Base-by-base conservation (phyloP, 345 rosid species). In the Mangifera indica region DNA sequence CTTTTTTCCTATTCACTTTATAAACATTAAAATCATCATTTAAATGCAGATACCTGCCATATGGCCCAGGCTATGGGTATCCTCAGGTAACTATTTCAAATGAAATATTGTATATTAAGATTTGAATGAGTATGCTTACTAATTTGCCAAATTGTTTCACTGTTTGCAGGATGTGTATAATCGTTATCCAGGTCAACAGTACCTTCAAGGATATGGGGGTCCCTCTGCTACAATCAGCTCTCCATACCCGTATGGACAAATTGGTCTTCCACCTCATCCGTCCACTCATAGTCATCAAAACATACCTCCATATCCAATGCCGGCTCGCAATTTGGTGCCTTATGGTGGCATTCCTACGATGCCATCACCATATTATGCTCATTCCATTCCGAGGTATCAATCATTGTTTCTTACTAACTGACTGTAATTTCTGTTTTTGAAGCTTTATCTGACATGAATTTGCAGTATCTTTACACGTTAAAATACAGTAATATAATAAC, bases 11-110 rank as follows among this genome's bases (percentile, higher is more conserved):
- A n/a, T n/a, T n/a, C n/a, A n/a, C n/a, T n/a, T n/a, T n/a, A n/a
- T n/a, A n/a, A n/a, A n/a, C n/a, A n/a, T n/a, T n/a, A n/a, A n/a
- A n/a, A n/a, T n/a, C n/a, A n/a, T n/a, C n/a, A n/a, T n/a, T n/a
- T n/a, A n/a, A n/a, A 66, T 73, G 76, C 74, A 82, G 85, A 71
- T 82, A 82, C 65, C 32, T 76, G 20, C 14, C 82, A 45, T 82
- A 78, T 70, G 79, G 78, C 29, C 70, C 80, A 44, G 85, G 77
- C 32, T 73, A 71, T 63, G 67, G 80, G 7, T 82, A 71, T 52
- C 70, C 82, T 3, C 85, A 79, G 85, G 85, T 82, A 62, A 71
- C n/a, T n/a, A n/a, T n/a, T n/a, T n/a, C n/a, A n/a, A n/a, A n/a
- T n/a, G n/a, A n/a, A n/a, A n/a, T 51, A 34, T 60, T 55, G 17